Evolutionary conservation across 2,329 filamentous ascomycete genomes (phyloP).

Genomic region (Penicillium sclerotigenum): DNA sequence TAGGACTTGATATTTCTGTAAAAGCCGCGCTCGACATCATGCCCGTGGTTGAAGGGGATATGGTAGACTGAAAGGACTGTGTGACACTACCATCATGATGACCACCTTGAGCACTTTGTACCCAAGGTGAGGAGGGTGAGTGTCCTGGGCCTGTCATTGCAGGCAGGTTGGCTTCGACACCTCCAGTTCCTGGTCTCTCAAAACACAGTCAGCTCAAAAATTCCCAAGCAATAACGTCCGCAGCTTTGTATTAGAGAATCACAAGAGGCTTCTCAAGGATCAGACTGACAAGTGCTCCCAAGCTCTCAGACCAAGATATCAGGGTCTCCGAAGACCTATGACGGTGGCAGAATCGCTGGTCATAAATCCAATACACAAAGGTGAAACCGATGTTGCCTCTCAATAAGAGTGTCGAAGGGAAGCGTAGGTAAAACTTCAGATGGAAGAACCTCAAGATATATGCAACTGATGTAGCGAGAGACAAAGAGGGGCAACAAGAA

Average conservation of each 20-base stretch:
- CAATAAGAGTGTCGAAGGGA: background rate
- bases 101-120: conserved; percentile 24
- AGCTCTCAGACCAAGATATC: background rate
- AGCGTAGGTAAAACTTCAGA: background rate
- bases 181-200: conserved; percentile 2
- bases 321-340: background rate
- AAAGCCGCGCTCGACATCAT: conserved; percentile 14
- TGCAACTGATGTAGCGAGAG: conserved; percentile 2
- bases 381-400: background rate
- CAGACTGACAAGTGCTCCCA: background rate
- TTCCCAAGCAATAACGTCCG: background rate
- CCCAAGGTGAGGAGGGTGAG: conserved; percentile 36
- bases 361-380: background rate
- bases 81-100: conserved; percentile 14
- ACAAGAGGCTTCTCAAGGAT: background rate
- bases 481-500: conserved; percentile 19
- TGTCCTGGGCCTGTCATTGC: conserved; percentile 33
- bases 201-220: conserved; percentile 1
- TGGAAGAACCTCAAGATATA: background rate
- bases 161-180: conserved; percentile 21
- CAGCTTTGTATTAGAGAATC: background rate
- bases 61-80: conserved; percentile 17
- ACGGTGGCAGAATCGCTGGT: background rate
- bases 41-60: conserved; percentile 23
- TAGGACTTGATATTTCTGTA: conserved; percentile 59